Evolutionary conservation across 2,329 filamentous ascomycete species (phyloP), one percentile per base, ranked within the genome.

Genomic region (Aspergillus chevalieri): DNA sequence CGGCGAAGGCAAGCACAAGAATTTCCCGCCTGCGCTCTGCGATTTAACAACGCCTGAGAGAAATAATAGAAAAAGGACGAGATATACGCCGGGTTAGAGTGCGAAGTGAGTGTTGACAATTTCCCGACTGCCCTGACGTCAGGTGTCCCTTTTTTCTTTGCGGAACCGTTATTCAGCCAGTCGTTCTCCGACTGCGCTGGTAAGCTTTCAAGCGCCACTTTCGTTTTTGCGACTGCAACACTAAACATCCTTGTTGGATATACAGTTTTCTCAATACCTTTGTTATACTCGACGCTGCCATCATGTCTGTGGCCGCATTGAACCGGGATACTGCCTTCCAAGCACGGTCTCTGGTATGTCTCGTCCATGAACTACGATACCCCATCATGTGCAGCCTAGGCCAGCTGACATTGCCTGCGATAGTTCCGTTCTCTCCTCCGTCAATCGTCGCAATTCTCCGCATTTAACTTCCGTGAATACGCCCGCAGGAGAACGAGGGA

Each of bases 401-500:
- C 3, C 17, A 9, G 34, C 44, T 50, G 39, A 53, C 46, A 26
- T 6, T 42, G 19, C 9, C 14, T 9, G 2, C 6, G 12, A 46
- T 56, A 95, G 91, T 97, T 95, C 74, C 91, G 93, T 58, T 92
- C 92, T 65, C 78, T 98, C 62, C 78, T 97, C 63, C 87, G 91
- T 61, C 87, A 93, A 70, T 84, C 89, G 54, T 79, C 80, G 54
- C 87, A 95, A 65, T 97, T 98, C 71, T 82, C 89, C 54, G 83
- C 87, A 60, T 98, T 97, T 78, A 98, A 97, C 75, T 98, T 96
- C 79, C 84, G 93, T 74, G 92, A 96, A 70, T 98, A 98, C 72
- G 91, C 93, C 47, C 87, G 85, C 72, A 85, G 93, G 66, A 83
- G 92, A 70, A 95, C 93, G 67, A 82, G 81, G 68, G 93, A 97